phyloP scores from a whole-genome alignment of 257 asterid species.

The Eucommia ulmoides region DNA sequence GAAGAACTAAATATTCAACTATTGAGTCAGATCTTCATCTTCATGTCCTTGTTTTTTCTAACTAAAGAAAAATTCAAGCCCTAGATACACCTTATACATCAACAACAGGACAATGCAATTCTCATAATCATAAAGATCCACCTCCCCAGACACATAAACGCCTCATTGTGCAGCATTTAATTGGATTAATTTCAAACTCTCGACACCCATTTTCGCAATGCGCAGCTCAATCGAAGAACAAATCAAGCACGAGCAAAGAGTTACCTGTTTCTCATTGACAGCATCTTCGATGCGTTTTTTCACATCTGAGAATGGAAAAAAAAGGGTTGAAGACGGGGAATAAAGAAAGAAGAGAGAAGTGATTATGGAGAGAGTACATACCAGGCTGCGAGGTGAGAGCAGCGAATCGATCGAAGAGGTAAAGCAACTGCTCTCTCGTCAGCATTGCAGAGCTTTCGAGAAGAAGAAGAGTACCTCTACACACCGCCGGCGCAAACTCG shows the following conservation, averaged over 20 bases:
- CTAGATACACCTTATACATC: too few relatives aligned
- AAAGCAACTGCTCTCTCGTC: slow-evolving; percentile 54
- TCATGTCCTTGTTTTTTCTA: too few relatives aligned
- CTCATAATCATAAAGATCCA: background rate
- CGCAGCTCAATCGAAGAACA: background rate
- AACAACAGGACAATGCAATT: background rate
- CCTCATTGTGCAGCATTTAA: background rate
- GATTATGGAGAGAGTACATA: slow-evolving; percentile 9
- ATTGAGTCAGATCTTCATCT: too few relatives aligned
- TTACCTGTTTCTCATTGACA: slow-evolving; percentile 67
- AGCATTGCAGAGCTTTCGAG: slow-evolving; percentile 62
- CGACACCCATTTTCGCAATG: background rate
- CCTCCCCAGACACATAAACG: background rate
- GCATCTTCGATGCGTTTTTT: slow-evolving; percentile 76
- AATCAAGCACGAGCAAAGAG: too few relatives aligned
- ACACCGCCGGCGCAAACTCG: too few relatives aligned
- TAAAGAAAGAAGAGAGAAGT: background rate
- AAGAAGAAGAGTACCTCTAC: too few relatives aligned
- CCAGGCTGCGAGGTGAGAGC: slow-evolving; percentile 64
- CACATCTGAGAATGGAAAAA: slow-evolving; percentile 34
- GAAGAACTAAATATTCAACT: too few relatives aligned
- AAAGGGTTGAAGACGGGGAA: background rate
- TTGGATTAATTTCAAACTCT: background rate
- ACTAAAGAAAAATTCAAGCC: too few relatives aligned
- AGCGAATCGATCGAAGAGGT: slow-evolving; percentile 62